Conservation (phyloP, 306 rosid genomes). For the Medicago truncatula region DNA sequence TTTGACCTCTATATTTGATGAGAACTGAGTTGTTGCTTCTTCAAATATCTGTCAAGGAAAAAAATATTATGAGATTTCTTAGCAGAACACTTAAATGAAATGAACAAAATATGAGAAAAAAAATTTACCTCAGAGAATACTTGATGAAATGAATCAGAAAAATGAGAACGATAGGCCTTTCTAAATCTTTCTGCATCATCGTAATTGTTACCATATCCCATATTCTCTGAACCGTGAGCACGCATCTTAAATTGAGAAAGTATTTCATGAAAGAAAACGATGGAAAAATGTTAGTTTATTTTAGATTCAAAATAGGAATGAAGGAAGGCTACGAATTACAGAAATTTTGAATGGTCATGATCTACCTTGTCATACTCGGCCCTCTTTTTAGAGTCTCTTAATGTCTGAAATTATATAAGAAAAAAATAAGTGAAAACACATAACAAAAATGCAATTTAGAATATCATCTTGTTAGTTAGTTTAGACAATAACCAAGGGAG, state of each 20-base stretch:
- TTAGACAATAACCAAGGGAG: slow-evolving; percentile 31
- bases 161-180: slow-evolving; percentile 68
- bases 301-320: slow-evolving; percentile 26
- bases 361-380: slow-evolving; percentile 70
- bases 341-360: slow-evolving; percentile 35
- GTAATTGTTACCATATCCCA: slow-evolving; percentile 44
- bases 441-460: slow-evolving; percentile 23
- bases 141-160: slow-evolving; percentile 85
- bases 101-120: slow-evolving; percentile 49
- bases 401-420: slow-evolving; percentile 60
- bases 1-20: slow-evolving; percentile 79
- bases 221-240: slow-evolving; percentile 53
- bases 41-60: slow-evolving; percentile 81
- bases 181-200: slow-evolving; percentile 62
- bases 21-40: slow-evolving; percentile 58
- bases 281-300: slow-evolving; percentile 32
- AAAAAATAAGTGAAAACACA: slow-evolving; percentile 24
- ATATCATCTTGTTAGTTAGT: slow-evolving; percentile 34
- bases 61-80: slow-evolving; percentile 43
- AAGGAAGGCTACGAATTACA: slow-evolving; percentile 29
- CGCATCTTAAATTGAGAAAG: slow-evolving; percentile 54
- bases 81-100: slow-evolving; percentile 60
- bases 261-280: slow-evolving; percentile 35
- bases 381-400: slow-evolving; percentile 84
- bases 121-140: slow-evolving; percentile 86